Conservation (phyloP, 805 yeast species). For the Saturnispora kantuleensis region DNA sequence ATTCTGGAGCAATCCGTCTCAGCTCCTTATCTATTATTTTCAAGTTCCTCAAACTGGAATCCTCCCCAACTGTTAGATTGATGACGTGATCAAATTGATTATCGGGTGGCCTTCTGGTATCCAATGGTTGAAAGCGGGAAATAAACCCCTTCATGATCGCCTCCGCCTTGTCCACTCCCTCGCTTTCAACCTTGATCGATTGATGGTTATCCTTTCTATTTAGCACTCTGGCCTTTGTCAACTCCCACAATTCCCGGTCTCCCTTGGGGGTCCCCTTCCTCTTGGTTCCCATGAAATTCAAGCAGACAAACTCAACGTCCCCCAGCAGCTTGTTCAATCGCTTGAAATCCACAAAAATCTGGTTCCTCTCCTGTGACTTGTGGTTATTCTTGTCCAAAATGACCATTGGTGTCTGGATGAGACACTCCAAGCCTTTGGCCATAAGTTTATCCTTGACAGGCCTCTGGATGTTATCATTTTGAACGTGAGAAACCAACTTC, state of each 20-base stretch:
- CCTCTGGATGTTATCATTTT: slow-evolving; percentile 64
- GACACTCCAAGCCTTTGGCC: slow-evolving; percentile 32
- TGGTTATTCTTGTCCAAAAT: slow-evolving; percentile 82
- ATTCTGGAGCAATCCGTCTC: slow-evolving; percentile 31
- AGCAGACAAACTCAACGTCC: slow-evolving; percentile 50
- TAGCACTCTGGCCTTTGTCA: slow-evolving; percentile 51
- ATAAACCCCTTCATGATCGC: slow-evolving; percentile 70
- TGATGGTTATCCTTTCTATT: slow-evolving; percentile 84
- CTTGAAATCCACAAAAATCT: slow-evolving; percentile 46
- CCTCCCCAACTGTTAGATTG: slow-evolving; percentile 36
- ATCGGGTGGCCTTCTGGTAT: slow-evolving; percentile 45
- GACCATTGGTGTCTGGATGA: slow-evolving; percentile 40
- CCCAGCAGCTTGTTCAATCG: slow-evolving; percentile 34
- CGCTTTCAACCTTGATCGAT: slow-evolving; percentile 47
- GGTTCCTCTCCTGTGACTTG: slow-evolving; percentile 55
- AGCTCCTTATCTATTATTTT: slow-evolving; percentile 32
- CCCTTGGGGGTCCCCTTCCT: slow-evolving; percentile 18
- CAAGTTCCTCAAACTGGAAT: slow-evolving; percentile 44
- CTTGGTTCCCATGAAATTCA: slow-evolving; percentile 43
- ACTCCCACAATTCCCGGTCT: slow-evolving; percentile 31
- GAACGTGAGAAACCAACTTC: slow-evolving; percentile 56
- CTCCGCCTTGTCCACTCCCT: slow-evolving; percentile 40
- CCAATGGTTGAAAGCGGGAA: slow-evolving; percentile 54
- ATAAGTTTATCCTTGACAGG: slow-evolving; percentile 42
- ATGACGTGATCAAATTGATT: slow-evolving; percentile 55